Evolutionary conservation across 2,329 filamentous ascomycete species (phyloP).

Genomic region (Aspergillus neotritici): DNA sequence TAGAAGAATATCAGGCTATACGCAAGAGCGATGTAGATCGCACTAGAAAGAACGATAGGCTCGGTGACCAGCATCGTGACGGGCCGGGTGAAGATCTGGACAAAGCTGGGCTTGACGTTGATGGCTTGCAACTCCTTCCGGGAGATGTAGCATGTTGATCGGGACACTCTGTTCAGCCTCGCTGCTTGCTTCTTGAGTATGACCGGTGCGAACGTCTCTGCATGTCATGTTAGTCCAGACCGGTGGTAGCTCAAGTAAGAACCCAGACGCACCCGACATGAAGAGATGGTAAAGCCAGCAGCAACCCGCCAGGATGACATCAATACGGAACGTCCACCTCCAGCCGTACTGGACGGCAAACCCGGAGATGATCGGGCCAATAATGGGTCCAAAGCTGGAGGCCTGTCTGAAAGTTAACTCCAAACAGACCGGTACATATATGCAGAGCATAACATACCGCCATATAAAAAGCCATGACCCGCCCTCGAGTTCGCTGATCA

Average conservation of each 20-base stretch:
- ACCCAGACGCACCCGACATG: conserved; percentile 45
- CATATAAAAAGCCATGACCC: conserved; percentile 40
- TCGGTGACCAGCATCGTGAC: conserved; percentile 67
- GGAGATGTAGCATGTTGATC: conserved; percentile 47
- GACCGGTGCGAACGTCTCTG: conserved; percentile 57
- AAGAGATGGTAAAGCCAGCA: conserved; percentile 57
- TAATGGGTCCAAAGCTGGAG: conserved; percentile 37
- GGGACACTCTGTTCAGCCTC: conserved; percentile 52
- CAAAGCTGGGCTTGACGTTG: conserved; percentile 43
- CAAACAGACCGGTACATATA: neutral
- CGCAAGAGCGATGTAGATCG: conserved; percentile 63
- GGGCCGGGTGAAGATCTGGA: conserved; percentile 65
- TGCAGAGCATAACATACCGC: conserved; percentile 20
- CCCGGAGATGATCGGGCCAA: conserved; percentile 43
- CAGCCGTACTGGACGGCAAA: conserved; percentile 38
- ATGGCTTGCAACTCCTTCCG: conserved; percentile 55
- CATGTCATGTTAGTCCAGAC: neutral
- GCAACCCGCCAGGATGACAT: conserved; percentile 56
- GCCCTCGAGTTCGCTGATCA: conserved; percentile 34
- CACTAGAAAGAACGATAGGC: conserved; percentile 65
- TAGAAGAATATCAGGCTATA: conserved; percentile 68
- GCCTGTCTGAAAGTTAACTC: conserved; percentile 14
- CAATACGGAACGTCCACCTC: conserved; percentile 52
- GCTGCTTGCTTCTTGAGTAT: conserved; percentile 54
- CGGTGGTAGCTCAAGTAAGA: neutral